These are phyloP conservation scores for Geum urbanum DNA, from an alignment of 306 rosid genomes.

Conservation along the genomic window DNA sequence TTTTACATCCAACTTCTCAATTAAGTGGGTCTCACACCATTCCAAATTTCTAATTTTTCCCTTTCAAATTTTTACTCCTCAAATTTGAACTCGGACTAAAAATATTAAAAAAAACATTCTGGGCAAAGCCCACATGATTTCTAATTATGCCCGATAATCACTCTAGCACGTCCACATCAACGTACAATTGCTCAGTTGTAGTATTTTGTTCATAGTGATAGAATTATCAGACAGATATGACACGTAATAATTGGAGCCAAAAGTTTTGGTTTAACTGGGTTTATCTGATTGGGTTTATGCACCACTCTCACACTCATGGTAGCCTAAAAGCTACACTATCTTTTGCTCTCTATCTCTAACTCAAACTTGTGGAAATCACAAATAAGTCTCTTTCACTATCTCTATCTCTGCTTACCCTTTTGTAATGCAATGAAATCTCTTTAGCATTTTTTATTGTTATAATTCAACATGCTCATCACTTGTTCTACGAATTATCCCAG, in stretches of 20 bases:
- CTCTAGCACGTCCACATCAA: conserved; percentile 27
- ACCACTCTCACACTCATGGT: too few species aligned
- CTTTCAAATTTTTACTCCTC: too few species aligned
- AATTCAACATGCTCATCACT: neutral
- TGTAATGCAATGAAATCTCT: neutral
- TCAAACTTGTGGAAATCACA: neutral
- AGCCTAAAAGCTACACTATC: neutral
- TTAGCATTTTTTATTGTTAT: neutral
- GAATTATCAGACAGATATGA: neutral
- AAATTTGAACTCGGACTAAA: too few species aligned
- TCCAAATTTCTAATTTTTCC: too few species aligned
- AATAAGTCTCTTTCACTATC: neutral
- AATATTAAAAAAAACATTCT: too few species aligned
- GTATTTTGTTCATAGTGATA: neutral
- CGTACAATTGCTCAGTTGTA: neutral
- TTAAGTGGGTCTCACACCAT: too few species aligned
- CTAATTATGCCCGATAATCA: conserved; percentile 27
- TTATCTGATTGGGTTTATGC: neutral
- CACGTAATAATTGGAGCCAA: conserved; percentile 8
- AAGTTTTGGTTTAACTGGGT: conserved; percentile 9
- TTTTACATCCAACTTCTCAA: too few species aligned
- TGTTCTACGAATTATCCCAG: neutral
- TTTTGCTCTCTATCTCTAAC: neutral
- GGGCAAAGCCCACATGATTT: conserved; percentile 38
- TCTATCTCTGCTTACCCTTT: neutral